Conservation (phyloP, 169 alveolate species). For the Babesia sp. region DNA sequence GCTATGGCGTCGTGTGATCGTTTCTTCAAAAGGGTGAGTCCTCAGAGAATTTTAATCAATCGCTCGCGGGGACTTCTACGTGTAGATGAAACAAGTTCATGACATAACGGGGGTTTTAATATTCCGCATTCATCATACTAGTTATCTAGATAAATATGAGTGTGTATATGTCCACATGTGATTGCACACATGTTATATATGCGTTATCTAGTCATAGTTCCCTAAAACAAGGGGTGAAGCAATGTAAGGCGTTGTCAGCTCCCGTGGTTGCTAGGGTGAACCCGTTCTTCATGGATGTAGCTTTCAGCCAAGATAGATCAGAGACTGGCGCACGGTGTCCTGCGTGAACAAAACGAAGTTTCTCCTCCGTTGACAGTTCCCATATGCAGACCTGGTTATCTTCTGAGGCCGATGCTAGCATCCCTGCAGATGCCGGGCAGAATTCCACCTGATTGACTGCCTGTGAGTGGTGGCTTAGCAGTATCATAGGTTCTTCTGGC, state of each 20-base stretch:
- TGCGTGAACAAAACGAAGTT: constrained; percentile 70
- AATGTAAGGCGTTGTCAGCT: constrained; percentile 57
- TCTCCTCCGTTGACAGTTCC: constrained; percentile 67
- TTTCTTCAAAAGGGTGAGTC: neutral
- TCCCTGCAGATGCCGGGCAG: constrained; percentile 69
- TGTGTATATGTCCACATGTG: too few relatives aligned
- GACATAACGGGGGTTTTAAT: too few relatives aligned
- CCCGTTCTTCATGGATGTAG: constrained; percentile 37
- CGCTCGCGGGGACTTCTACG: too few relatives aligned
- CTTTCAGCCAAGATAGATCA: constrained; percentile 73
- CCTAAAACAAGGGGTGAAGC: constrained; percentile 54
- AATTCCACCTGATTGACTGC: constrained; percentile 71
- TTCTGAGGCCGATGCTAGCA: constrained; percentile 74
- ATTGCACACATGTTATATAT: too few relatives aligned
- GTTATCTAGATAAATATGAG: too few relatives aligned
- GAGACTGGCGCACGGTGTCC: constrained; percentile 75
- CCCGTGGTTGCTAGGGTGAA: constrained; percentile 61
- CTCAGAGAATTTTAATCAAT: too few relatives aligned
- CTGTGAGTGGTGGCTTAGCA: constrained; percentile 70
- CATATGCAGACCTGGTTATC: constrained; percentile 73
- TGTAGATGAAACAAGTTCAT: too few relatives aligned
- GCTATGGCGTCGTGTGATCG: constrained; percentile 76
- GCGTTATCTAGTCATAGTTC: constrained; percentile 38
- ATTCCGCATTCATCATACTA: too few relatives aligned
- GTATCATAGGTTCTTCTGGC: constrained; percentile 42